Evolutionary conservation across 257 asterid genomes (phyloP).

Genomic region (Parsonsia alboflavescens): DNA sequence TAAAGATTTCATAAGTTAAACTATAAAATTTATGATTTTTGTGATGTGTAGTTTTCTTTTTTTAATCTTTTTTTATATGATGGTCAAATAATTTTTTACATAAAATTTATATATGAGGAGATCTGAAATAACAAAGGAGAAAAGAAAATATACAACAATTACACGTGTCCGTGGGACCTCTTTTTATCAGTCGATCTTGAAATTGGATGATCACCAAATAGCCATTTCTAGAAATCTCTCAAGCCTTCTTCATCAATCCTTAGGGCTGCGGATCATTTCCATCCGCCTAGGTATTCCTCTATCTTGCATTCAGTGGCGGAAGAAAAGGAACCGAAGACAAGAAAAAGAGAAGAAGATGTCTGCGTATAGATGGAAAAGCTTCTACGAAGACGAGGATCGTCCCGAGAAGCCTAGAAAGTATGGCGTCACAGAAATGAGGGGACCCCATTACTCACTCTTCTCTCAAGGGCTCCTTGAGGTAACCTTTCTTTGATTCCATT

Average conservation of each 20-base stretch:
- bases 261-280: too few relatives aligned
- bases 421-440: conserved; percentile 85
- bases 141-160: too few relatives aligned
- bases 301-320: not conserved
- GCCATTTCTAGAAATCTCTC: conserved; percentile 51
- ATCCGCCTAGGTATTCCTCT: not conserved
- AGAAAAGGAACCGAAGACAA: conserved; percentile 3
- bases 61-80: too few relatives aligned
- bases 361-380: conserved; percentile 66
- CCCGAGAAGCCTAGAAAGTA: conserved; percentile 82
- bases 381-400: conserved; percentile 88
- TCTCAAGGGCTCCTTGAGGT: conserved; percentile 71
- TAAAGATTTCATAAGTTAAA: too few relatives aligned
- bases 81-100: too few relatives aligned
- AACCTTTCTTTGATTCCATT: not conserved
- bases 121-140: too few relatives aligned
- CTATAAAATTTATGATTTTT: too few relatives aligned
- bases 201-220: too few relatives aligned
- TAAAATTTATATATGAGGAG: too few relatives aligned
- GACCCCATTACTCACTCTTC: conserved; percentile 71
- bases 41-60: too few relatives aligned
- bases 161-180: too few relatives aligned
- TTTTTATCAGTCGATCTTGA: too few relatives aligned
- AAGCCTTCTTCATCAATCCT: conserved; percentile 29
- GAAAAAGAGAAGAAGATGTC: conserved; percentile 37